These are phyloP conservation scores for Alternaria consortialis DNA, from an alignment of 2,329 filamentous ascomycete genomes.

Conservation along the genomic window DNA sequence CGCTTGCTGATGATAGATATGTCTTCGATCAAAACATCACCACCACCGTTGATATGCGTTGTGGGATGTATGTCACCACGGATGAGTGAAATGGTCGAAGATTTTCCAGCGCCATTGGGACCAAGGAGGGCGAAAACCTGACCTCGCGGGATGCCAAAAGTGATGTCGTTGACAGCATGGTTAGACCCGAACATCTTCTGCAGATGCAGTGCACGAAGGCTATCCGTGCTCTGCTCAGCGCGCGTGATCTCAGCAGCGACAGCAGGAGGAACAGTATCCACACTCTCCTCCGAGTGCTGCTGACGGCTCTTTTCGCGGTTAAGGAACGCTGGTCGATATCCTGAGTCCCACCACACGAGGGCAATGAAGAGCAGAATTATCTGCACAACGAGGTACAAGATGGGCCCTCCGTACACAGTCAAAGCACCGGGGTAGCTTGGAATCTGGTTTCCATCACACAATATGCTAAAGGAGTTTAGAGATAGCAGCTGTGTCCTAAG, in stretches of 20 bases:
- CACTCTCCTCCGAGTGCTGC: constrained; percentile 55
- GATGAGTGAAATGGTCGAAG: constrained; percentile 87
- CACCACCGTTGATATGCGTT: constrained; percentile 63
- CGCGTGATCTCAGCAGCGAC: constrained; percentile 71
- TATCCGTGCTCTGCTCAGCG: constrained; percentile 69
- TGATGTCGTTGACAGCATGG: constrained; percentile 83
- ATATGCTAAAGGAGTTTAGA: constrained; percentile 83
- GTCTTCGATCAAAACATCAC: constrained; percentile 82
- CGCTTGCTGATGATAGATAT: constrained; percentile 77
- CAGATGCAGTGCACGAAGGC: constrained; percentile 80
- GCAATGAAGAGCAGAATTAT: constrained; percentile 73
- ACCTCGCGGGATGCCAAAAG: constrained; percentile 79
- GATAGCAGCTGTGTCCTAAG: constrained; percentile 77
- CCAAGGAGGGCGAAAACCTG: constrained; percentile 91
- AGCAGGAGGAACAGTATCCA: constrained; percentile 61
- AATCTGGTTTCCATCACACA: constrained; percentile 71
- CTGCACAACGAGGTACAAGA: constrained; percentile 82
- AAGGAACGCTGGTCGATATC: constrained; percentile 65
- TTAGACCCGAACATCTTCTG: constrained; percentile 81
- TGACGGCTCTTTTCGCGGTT: constrained; percentile 46
- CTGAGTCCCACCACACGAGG: constrained; percentile 82
- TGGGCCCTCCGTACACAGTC: constrained; percentile 80
- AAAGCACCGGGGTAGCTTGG: constrained; percentile 75
- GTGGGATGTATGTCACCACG: constrained; percentile 85
- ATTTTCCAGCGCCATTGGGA: constrained; percentile 91